Conservation (phyloP, 2,329 filamentous ascomycete species). For the Calonectria pauciramosa region DNA sequence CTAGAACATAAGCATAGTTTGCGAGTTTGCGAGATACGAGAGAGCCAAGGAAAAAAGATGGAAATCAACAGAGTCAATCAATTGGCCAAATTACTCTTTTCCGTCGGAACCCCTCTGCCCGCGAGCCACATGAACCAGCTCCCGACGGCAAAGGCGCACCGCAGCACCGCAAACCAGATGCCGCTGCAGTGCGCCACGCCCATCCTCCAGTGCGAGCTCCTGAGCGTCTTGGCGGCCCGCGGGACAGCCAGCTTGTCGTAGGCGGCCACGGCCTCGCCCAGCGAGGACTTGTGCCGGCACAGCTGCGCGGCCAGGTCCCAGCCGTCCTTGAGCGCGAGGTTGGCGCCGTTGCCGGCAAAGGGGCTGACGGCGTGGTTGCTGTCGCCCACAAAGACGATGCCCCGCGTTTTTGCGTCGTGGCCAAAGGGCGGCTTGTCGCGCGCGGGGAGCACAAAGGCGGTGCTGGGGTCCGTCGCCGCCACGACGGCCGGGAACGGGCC, state of each 20-base stretch:
- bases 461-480: conserved; percentile 51
- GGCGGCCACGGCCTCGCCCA: conserved; percentile 45
- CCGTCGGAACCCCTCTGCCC: too few species aligned
- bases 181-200: conserved; percentile 26
- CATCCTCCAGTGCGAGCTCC: conserved; percentile 35
- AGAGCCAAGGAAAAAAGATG: neutral
- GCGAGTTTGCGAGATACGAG: neutral
- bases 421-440: conserved; percentile 58
- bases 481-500: conserved; percentile 55
- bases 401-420: conserved; percentile 41
- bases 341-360: conserved; percentile 61
- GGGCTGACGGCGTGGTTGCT: conserved; percentile 60
- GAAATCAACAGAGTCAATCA: neutral
- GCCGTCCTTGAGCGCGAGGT: conserved; percentile 58
- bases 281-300: conserved; percentile 36
- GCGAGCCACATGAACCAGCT: conserved; percentile 16
- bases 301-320: conserved; percentile 56
- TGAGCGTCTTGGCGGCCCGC: conserved; percentile 44
- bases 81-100: too few species aligned
- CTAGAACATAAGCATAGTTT: neutral
- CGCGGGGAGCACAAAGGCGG: conserved; percentile 53
- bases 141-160: conserved; percentile 11
- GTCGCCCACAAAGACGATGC: conserved; percentile 60
- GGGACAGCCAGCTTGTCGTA: conserved; percentile 52
- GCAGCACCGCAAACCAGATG: conserved; percentile 5